A percentile compares a stretch with the other conserved stretches of the same genome.
phyloP scores from a whole-genome alignment of 495 filamentous ascomycete genomes.

The Hyphodiscus hymeniophilus region DNA sequence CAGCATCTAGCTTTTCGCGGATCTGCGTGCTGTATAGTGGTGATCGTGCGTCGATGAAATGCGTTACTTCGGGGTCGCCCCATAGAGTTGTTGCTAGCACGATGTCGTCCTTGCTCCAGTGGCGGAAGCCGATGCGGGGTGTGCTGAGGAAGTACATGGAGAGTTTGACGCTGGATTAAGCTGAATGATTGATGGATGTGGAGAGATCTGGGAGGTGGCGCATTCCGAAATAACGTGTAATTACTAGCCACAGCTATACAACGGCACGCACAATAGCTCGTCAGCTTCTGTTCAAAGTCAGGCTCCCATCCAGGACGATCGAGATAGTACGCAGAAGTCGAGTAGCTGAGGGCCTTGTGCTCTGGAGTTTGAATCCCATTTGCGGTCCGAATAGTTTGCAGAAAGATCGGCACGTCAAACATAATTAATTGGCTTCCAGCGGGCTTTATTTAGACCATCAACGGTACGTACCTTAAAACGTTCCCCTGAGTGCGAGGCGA shows the following conservation, averaged over 20 bases:
- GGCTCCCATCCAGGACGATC: background rate
- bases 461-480: no score
- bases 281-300: conserved; percentile 4
- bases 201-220: no score
- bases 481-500: no score
- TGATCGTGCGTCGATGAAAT: background rate
- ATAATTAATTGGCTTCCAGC: no score
- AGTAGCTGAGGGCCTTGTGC: background rate
- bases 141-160: background rate
- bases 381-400: background rate
- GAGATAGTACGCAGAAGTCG: conserved; percentile 2
- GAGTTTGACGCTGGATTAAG: background rate
- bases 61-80: background rate
- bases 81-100: background rate
- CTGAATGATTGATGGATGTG: background rate
- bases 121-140: background rate
- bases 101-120: background rate
- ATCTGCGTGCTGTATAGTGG: background rate
- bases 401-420: background rate
- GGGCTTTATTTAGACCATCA: no score
- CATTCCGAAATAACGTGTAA: no score
- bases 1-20: background rate
- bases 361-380: background rate
- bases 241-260: no score
- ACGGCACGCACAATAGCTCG: background rate